phyloP scores from a whole-genome alignment of 106 monocot genomes.

The Triglochin maritima region DNA sequence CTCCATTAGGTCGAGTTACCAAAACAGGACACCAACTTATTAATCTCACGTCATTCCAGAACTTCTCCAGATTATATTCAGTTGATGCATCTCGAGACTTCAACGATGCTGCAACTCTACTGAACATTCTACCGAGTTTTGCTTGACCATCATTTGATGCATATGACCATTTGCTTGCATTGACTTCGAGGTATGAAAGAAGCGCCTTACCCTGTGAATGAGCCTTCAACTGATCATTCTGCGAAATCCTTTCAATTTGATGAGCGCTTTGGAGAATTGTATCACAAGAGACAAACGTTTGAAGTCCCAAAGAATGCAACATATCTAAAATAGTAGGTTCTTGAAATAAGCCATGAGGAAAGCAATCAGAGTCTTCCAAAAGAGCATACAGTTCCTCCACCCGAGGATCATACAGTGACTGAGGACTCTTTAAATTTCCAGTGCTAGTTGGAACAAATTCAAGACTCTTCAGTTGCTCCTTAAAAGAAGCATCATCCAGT shows the following conservation, averaged over 20 bases:
- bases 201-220: slow-evolving; percentile 67
- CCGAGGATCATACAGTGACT: slow-evolving; percentile 89
- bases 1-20: slow-evolving; percentile 48
- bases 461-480: slow-evolving; percentile 37
- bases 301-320: slow-evolving; percentile 68
- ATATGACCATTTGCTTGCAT: slow-evolving; percentile 64
- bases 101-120: slow-evolving; percentile 28
- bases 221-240: slow-evolving; percentile 67
- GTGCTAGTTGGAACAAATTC: slow-evolving; percentile 71
- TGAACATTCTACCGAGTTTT: slow-evolving; percentile 35
- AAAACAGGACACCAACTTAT: slow-evolving; percentile 98
- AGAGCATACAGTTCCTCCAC: slow-evolving; percentile 73
- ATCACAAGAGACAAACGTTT: slow-evolving; percentile 65
- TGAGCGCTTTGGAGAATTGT: slow-evolving; percentile 74
- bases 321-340: slow-evolving; percentile 72
- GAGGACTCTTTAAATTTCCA: slow-evolving; percentile 57
- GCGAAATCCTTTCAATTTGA: slow-evolving; percentile 79
- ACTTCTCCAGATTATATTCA: slow-evolving; percentile 53
- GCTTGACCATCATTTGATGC: slow-evolving; percentile 19
- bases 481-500: slow-evolving; percentile 53
- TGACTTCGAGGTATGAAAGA: slow-evolving; percentile 89
- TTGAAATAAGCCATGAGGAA: slow-evolving; percentile 67
- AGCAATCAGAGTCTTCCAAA: slow-evolving; percentile 75
- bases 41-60: slow-evolving; percentile 88
- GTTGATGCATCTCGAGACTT: slow-evolving; percentile 21